These are phyloP conservation scores for Tolypocladium ophioglossoides DNA, from an alignment of 2,329 filamentous ascomycete genomes.

Conservation along the genomic window DNA sequence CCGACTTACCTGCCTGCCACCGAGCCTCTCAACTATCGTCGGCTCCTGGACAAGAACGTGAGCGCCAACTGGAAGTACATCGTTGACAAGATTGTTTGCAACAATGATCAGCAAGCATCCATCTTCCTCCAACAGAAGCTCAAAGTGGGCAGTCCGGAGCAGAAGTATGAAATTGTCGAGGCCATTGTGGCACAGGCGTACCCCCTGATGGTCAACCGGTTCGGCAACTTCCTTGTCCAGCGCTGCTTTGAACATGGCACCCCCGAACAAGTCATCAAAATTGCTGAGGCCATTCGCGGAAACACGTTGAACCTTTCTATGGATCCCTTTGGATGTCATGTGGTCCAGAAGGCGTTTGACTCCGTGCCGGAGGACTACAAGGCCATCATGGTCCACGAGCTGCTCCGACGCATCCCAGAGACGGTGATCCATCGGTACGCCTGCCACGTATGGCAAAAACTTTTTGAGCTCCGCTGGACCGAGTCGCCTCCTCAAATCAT, in stretches of 20 bases:
- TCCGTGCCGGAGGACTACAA: conserved; percentile 97
- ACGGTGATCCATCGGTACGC: conserved; percentile 98
- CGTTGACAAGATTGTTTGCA: conserved; percentile 98
- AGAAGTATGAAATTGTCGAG: conserved; percentile 96
- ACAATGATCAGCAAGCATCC: conserved; percentile 97
- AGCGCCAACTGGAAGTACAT: conserved; percentile 99
- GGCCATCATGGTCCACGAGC: conserved; percentile 95
- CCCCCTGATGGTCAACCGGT: conserved; percentile 93
- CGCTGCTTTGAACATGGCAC: conserved; percentile 98
- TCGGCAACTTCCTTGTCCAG: conserved; percentile 96
- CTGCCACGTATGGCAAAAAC: conserved; percentile 98
- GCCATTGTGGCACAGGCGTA: conserved; percentile 93
- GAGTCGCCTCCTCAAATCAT: conserved; percentile 95
- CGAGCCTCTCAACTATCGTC: conserved; percentile 93
- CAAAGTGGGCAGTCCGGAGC: conserved; percentile 87
- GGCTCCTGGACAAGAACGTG: conserved; percentile 87
- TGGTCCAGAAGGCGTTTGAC: conserved; percentile 97
- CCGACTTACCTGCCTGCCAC: conserved; percentile 77
- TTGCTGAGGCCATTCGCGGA: conserved; percentile 86
- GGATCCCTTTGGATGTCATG: conserved; percentile 97
- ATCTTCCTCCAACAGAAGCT: conserved; percentile 99
- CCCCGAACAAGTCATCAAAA: conserved; percentile 85
- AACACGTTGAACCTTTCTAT: conserved; percentile 92
- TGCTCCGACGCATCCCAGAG: conserved; percentile 89
- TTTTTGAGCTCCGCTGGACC: conserved; percentile 95